Evolutionary conservation across 2,329 filamentous ascomycete species (phyloP).

Genomic region (Magnaporthiopsis incrustans): DNA sequence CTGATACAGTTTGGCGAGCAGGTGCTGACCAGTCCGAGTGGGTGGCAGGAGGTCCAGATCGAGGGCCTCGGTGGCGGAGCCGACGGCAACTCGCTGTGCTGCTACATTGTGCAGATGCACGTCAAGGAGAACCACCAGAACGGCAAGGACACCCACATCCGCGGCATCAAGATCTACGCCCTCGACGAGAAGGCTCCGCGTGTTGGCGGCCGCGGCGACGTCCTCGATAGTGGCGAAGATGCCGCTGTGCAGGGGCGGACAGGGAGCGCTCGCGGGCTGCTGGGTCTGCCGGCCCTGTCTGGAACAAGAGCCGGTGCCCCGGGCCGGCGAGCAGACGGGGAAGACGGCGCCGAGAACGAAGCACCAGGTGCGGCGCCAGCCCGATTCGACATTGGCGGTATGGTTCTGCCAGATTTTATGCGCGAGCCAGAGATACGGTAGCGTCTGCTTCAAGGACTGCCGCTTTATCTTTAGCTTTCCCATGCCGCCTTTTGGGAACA

Average conservation of each 20-base stretch:
- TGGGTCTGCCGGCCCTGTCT: background rate
- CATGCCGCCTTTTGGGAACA: background rate
- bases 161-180: conserved; percentile 81
- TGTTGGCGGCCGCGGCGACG: conserved; percentile 19
- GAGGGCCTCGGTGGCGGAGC: conserved; percentile 46
- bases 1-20: conserved; percentile 81
- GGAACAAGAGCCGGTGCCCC: background rate
- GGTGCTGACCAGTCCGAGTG: conserved; percentile 68
- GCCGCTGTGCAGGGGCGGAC: too few relatives aligned
- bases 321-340: too few relatives aligned
- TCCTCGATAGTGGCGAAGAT: background rate
- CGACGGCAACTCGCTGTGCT: conserved; percentile 69
- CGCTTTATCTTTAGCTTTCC: background rate
- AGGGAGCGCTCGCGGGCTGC: background rate
- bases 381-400: conserved; percentile 18
- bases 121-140: conserved; percentile 98
- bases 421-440: conserved; percentile 33
- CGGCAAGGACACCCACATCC: conserved; percentile 96
- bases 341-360: background rate
- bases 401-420: conserved; percentile 30
- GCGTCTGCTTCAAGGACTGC: background rate
- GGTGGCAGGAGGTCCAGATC: conserved; percentile 81
- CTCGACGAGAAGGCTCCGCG: conserved; percentile 41
- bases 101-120: conserved; percentile 83
- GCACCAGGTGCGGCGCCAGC: background rate